These are phyloP conservation scores for Fusarium sarcochroum DNA, from an alignment of 2,329 filamentous ascomycete species.

Conservation along the genomic window DNA sequence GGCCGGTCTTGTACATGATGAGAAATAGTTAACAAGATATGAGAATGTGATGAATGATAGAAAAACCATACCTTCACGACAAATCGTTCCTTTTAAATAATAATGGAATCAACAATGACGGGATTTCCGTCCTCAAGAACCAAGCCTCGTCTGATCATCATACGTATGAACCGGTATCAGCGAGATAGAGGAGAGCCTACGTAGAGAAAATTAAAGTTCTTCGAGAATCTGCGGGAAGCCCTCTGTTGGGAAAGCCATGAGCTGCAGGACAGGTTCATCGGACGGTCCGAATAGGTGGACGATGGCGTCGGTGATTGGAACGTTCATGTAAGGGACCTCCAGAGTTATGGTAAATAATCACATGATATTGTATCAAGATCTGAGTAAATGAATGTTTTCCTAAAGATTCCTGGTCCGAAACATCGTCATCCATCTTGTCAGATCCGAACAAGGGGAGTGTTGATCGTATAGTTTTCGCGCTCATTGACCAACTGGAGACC, in stretches of 20 bases:
- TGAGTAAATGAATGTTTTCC: no score
- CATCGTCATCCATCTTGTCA: background rate
- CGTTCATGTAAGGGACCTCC: background rate
- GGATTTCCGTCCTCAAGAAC: constrained; percentile 16
- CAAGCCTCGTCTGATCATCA: constrained; percentile 2
- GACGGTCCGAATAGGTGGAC: constrained; percentile 28
- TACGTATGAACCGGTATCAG: constrained; percentile 18
- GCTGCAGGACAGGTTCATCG: constrained; percentile 14
- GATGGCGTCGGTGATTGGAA: constrained; percentile 9
- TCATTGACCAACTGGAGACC: background rate
- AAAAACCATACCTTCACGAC: background rate
- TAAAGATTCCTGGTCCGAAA: background rate
- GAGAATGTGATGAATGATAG: background rate
- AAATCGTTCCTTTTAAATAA: constrained; percentile 18
- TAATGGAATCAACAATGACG: background rate
- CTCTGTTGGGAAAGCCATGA: constrained; percentile 5
- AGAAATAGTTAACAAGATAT: background rate
- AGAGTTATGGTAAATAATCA: background rate
- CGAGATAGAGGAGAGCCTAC: constrained; percentile 9
- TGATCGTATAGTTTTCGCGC: background rate
- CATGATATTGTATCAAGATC: background rate
- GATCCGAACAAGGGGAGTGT: background rate
- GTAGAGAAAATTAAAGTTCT: background rate
- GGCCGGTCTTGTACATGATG: constrained; percentile 16
- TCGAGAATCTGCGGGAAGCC: constrained; percentile 1